Conservation (phyloP, 2,329 filamentous ascomycete species). For the Triangularia verruculosa region DNA sequence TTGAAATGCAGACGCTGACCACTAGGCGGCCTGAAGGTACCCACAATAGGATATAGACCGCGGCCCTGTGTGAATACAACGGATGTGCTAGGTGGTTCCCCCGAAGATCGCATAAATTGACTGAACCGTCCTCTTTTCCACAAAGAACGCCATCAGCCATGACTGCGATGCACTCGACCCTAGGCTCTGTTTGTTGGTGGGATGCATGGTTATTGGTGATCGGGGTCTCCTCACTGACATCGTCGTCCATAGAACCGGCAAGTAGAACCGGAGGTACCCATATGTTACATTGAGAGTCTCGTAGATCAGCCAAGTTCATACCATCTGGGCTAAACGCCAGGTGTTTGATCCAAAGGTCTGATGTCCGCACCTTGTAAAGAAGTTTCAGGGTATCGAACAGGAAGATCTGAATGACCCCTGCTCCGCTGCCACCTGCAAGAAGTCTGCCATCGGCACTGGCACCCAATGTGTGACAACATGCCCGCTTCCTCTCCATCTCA, state of each 20-base stretch:
- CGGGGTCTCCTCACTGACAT: slow-evolving; percentile 8
- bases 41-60: not conserved
- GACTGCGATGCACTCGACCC: not conserved
- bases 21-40: not conserved
- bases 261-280: slow-evolving; percentile 7
- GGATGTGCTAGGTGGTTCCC: not conserved
- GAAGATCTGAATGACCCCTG: slow-evolving; percentile 31
- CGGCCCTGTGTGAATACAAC: not conserved
- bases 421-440: slow-evolving; percentile 29
- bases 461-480: slow-evolving; percentile 32
- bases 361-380: slow-evolving; percentile 6
- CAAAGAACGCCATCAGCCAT: not conserved
- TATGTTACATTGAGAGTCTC: slow-evolving; percentile 11
- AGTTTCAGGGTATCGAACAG: slow-evolving; percentile 8
- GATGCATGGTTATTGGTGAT: not conserved
- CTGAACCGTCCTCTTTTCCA: not conserved
- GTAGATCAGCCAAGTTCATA: not conserved
- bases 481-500: slow-evolving; percentile 29
- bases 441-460: slow-evolving; percentile 32
- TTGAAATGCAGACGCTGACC: not conserved
- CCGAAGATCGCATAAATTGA: not conserved
- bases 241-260: not conserved
- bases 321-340: slow-evolving; percentile 11
- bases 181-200: not conserved
- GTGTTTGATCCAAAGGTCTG: not conserved